Evolutionary conservation across 2,329 filamentous ascomycete species (phyloP), one percentile per base, ranked within the genome.

Genomic region (Alternaria postmessia): DNA sequence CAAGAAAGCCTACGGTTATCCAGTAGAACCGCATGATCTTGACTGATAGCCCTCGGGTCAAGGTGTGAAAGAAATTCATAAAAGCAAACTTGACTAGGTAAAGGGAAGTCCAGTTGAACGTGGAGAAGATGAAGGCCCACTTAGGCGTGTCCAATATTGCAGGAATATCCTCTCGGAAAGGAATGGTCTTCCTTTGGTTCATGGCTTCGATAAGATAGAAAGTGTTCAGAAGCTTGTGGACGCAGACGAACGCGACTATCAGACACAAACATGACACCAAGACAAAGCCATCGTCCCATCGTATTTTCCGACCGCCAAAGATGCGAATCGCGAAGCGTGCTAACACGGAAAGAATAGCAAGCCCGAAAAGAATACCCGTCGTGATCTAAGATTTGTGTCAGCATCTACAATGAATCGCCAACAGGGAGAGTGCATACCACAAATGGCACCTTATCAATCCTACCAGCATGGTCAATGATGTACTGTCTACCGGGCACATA

Each of bases 41-140:
- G 34, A 39, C 7, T 2, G 55, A 58, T 1, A 54, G 20, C 16
- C 41, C 55, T 7, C 30, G 7, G n/a, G 41, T 51, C 18, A 58
- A 32, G 22, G 49, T 9, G 30, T 39, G 41, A 22, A 58, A 54
- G 28, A 58, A 58, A 34, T 53, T 46, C 49, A 54, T 44, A 28
- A 58, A 58, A 42, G 55, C 48, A 26, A 53, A 53, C 38, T 58
- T 58, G 38, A 58, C 49, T n/a, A 47, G n/a, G 32, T 58, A 54
- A 3, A 58, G 38, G 12, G 55, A 44, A 22, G 51, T 54, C 48
- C 49, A 58, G 9, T 42, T 44, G 38, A 58, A 54, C 16, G 28
- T 34, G 41, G 55, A 51, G 44, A 58, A 54, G 12, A 54, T 38
- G 22, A 28, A 42, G 14, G 38, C 49, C 49, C 55, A 58, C 30